Base-by-base conservation (phyloP, 1,284 basidiomycete genomes). In the Cystobasidium pallidum region DNA sequence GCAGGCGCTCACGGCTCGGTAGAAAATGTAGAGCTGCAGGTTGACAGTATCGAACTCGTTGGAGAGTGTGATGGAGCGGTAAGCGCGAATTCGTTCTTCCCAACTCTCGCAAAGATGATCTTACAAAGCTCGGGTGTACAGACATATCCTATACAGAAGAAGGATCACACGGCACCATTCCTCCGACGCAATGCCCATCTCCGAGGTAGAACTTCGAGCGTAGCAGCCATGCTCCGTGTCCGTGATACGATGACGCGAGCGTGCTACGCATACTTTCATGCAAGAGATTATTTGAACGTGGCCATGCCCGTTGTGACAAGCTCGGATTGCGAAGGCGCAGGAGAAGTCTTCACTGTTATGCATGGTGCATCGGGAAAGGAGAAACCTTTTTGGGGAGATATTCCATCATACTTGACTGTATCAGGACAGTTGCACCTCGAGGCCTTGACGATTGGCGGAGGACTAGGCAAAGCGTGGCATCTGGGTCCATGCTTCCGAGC, bases 241-340 rank as follows among this genome's bases (percentile, higher is more conserved):
- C 85, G 94, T 45, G 85, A 89, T 76, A 73, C 74, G 57, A 76
- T 79, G 71, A 68, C 75, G 8, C 32, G 28, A 19, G 62, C 72
- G n/a, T 70, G 70, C 49, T 54, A 73, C 45, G 19, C 66, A 49
- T 75, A 57, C 52, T 51, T 68, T 15, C 28, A 43, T 17, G 82
- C 81, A 26, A 85, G 91, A 81, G 91, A 88, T 36, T 98, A 96
- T 80, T 82, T 85, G 57, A 88, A 91, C 77, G 85, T 87, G 19
- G 89, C 95, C 76, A 90, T 93, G 0, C 95, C 96, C 0, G 85
- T 98, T 52, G 83, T 97, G 45, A 98, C 95, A 0, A 87, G 88
- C 8, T 92, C 88, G 75, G 96, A 99, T 81, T 95, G 94, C 76
- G 95, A 99, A 83, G 96, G 95, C n/a, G 94, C 91, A 2, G 95